phyloP scores from a whole-genome alignment of 2,329 filamentous ascomycete genomes.

The Tympanopsis confertula region DNA sequence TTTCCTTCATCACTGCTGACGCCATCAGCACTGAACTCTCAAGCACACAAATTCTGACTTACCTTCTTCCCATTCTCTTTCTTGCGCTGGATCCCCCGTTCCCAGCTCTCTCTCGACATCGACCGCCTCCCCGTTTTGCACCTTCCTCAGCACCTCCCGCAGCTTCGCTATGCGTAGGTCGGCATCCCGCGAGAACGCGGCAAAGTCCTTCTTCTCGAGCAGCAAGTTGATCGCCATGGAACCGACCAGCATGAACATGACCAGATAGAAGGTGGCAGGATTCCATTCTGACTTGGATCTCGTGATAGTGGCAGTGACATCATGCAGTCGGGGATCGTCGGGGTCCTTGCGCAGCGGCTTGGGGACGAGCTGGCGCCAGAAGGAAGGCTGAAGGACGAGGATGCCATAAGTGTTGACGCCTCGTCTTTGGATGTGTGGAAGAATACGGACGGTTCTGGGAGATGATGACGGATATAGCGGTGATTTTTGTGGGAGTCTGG shows the following conservation, averaged over 20 bases:
- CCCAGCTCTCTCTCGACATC: slow-evolving; percentile 77
- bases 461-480: too few species aligned
- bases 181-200: slow-evolving; percentile 61
- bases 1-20: too few species aligned
- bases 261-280: slow-evolving; percentile 70
- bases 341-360: slow-evolving; percentile 43
- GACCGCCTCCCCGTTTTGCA: slow-evolving; percentile 64
- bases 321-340: slow-evolving; percentile 22
- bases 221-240: slow-evolving; percentile 94
- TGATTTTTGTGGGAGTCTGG: too few species aligned
- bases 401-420: slow-evolving; percentile 25
- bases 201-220: slow-evolving; percentile 63
- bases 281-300: slow-evolving; percentile 63
- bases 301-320: slow-evolving; percentile 19
- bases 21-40: too few species aligned
- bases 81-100: slow-evolving; percentile 61
- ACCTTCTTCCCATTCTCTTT: slow-evolving; percentile 84
- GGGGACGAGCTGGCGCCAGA: slow-evolving; percentile 62
- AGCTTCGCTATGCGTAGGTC: slow-evolving; percentile 69
- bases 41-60: slow-evolving; percentile 18
- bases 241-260: slow-evolving; percentile 77
- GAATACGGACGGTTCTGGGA: too few species aligned
- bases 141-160: slow-evolving; percentile 60
- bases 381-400: slow-evolving; percentile 41
- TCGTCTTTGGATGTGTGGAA: slow-evolving; percentile 3